Conservation (phyloP, 805 yeast species). For the Spathaspora arborariae region DNA sequence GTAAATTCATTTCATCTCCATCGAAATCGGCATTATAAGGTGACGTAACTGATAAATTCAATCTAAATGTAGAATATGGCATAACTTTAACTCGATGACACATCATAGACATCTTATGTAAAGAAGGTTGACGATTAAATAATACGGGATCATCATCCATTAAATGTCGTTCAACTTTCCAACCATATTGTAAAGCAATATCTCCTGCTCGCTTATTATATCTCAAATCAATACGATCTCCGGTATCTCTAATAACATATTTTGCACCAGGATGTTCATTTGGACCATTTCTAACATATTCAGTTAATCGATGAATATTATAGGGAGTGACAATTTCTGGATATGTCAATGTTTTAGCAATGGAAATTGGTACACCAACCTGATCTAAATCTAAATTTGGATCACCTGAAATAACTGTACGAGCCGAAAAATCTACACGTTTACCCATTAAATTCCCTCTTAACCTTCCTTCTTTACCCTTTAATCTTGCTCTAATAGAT, state of each 20-base stretch:
- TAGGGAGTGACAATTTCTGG: slow-evolving; percentile 98
- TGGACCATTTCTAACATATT: slow-evolving; percentile 94
- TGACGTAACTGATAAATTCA: slow-evolving; percentile 94
- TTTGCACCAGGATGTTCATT: slow-evolving; percentile 99
- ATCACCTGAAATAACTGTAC: slow-evolving; percentile 99
- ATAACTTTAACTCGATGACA: slow-evolving; percentile 97
- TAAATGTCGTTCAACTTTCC: slow-evolving; percentile 98
- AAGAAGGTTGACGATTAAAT: slow-evolving; percentile 98
- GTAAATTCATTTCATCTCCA: slow-evolving; percentile 99
- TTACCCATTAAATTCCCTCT: slow-evolving; percentile 99
- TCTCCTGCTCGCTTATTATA: slow-evolving; percentile 98
- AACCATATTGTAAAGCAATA: slow-evolving; percentile 94
- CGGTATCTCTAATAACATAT: slow-evolving; percentile 95
- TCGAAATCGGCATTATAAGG: slow-evolving; percentile 99
- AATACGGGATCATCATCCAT: slow-evolving; percentile 97
- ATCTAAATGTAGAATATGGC: slow-evolving; percentile 97
- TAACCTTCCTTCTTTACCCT: slow-evolving; percentile 99
- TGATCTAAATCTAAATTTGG: slow-evolving; percentile 97
- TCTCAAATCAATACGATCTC: slow-evolving; percentile 96
- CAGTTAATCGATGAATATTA: slow-evolving; percentile 90
- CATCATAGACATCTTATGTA: slow-evolving; percentile 99
- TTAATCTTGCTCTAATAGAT: slow-evolving; percentile 97
- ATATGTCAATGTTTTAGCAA: slow-evolving; percentile 91
- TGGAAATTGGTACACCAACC: slow-evolving; percentile 97
- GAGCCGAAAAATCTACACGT: slow-evolving; percentile 98